These are phyloP conservation scores for Chlamydomonas sp. DNA, from an alignment of 139 green algal genomes.

Conservation along the genomic window DNA sequence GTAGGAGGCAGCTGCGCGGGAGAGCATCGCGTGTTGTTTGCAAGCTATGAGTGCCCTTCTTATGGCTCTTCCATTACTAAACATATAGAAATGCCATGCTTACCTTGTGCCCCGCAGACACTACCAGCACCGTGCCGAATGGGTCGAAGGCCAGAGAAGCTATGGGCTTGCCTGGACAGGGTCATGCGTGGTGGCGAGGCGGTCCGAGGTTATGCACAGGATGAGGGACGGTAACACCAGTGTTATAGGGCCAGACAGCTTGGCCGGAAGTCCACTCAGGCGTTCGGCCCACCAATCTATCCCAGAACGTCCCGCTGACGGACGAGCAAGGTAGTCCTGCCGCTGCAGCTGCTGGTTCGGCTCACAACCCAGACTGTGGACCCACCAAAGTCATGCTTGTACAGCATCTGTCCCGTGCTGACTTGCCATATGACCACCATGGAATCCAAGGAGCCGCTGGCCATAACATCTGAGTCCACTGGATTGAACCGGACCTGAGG, in stretches of 20 bases:
- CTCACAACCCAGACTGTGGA: not conserved
- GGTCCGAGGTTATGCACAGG: not conserved
- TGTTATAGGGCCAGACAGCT: not conserved
- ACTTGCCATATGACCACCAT: conserved; percentile 83
- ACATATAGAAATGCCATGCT: not conserved
- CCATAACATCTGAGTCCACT: conserved; percentile 69
- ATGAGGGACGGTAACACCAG: not conserved
- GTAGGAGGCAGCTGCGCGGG: not conserved
- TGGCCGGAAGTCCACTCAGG: not conserved
- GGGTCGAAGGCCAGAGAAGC: conserved; percentile 88
- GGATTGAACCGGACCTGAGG: conserved; percentile 88
- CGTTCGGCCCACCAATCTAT: too few species aligned
- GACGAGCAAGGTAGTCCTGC: too few species aligned
- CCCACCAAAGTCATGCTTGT: conserved; percentile 76
- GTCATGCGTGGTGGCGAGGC: not conserved
- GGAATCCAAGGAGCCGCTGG: conserved; percentile 88
- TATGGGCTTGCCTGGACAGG: conserved; percentile 81
- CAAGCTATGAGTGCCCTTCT: too few species aligned
- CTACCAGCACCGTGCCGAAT: conserved; percentile 70
- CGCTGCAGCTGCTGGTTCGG: too few species aligned
- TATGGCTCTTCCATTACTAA: not conserved
- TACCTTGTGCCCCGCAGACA: conserved; percentile 89
- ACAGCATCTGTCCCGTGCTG: conserved; percentile 70
- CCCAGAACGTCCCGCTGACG: too few species aligned
- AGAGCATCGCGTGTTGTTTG: not conserved